Evolutionary conservation across 2,329 filamentous ascomycete species (phyloP).

Genomic region (Cadophora sp.): DNA sequence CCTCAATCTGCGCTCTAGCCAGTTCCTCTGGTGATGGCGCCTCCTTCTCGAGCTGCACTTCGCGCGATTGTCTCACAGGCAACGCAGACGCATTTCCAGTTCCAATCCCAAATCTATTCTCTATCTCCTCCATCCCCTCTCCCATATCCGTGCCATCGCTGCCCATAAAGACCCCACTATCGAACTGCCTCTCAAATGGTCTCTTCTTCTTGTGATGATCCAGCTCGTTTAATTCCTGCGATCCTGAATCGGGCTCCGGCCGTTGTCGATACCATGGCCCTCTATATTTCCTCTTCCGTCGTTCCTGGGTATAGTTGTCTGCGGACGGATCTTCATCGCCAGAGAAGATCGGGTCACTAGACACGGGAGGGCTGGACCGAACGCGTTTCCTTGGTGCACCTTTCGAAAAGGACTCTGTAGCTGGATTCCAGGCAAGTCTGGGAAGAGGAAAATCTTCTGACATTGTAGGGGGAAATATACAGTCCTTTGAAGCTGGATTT

Average conservation of each 20-base stretch:
- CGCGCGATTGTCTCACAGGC: slow-evolving; percentile 28
- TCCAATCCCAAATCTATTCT: no score
- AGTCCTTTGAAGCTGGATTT: background rate
- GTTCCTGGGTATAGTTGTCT: slow-evolving; percentile 66
- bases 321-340: slow-evolving; percentile 73
- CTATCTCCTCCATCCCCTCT: slow-evolving; percentile 24
- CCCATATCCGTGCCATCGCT: slow-evolving; percentile 62
- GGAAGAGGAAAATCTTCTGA: slow-evolving; percentile 36
- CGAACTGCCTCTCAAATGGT: slow-evolving; percentile 63
- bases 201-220: slow-evolving; percentile 50
- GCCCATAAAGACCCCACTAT: slow-evolving; percentile 74
- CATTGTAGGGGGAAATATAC: slow-evolving; percentile 26
- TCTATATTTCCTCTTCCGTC: slow-evolving; percentile 67
- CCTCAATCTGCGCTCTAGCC: slow-evolving; percentile 55
- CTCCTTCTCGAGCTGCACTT: slow-evolving; percentile 21
- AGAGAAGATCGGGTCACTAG: slow-evolving; percentile 76
- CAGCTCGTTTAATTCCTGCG: slow-evolving; percentile 25
- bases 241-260: slow-evolving; percentile 45
- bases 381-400: slow-evolving; percentile 49
- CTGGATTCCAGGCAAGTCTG: slow-evolving; percentile 32
- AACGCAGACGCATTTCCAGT: slow-evolving; percentile 8
- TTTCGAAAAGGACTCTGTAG: slow-evolving; percentile 31
- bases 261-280: slow-evolving; percentile 73
- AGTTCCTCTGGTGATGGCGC: slow-evolving; percentile 48
- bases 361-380: slow-evolving; percentile 52